Conservation (phyloP, 768 basidiomycete species). For the Lactarius tabidus region DNA sequence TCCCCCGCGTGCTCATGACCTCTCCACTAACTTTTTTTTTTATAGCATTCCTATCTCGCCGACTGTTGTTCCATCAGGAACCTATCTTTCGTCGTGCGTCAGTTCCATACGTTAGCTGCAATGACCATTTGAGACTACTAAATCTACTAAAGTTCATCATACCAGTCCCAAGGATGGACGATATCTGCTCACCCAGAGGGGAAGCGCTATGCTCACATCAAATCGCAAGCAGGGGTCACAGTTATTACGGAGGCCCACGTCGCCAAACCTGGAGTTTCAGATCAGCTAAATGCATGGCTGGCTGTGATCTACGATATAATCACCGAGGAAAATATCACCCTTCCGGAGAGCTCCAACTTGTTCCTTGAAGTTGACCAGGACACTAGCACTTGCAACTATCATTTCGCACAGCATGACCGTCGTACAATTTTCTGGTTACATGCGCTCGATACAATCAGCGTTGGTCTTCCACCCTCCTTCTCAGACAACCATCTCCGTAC, state of each 20-base stretch:
- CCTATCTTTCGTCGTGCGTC: slow-evolving; percentile 6
- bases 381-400: background rate
- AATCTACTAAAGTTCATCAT: background rate
- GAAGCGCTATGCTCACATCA: slow-evolving; percentile 4
- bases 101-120: background rate
- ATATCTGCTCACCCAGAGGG: slow-evolving; percentile 14
- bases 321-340: background rate
- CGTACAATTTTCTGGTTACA: slow-evolving; percentile 13
- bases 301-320: background rate
- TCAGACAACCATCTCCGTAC: background rate
- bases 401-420: slow-evolving; percentile 2
- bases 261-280: background rate
- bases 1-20: no score
- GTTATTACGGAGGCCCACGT: slow-evolving; percentile 12
- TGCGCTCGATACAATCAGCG: background rate
- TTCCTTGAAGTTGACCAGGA: slow-evolving; percentile 12
- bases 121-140: background rate
- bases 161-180: background rate
- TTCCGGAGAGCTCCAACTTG: background rate
- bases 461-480: background rate
- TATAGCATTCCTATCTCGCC: background rate
- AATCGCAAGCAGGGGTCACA: background rate
- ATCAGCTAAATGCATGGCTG: background rate
- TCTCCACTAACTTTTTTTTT: background rate
- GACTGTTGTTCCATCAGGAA: background rate